Percentiles rank a stretch among this genome's conserved stretches.
phyloP scores from a whole-genome alignment of 345 rosid species.

The Cardiospermum halicacabum region DNA sequence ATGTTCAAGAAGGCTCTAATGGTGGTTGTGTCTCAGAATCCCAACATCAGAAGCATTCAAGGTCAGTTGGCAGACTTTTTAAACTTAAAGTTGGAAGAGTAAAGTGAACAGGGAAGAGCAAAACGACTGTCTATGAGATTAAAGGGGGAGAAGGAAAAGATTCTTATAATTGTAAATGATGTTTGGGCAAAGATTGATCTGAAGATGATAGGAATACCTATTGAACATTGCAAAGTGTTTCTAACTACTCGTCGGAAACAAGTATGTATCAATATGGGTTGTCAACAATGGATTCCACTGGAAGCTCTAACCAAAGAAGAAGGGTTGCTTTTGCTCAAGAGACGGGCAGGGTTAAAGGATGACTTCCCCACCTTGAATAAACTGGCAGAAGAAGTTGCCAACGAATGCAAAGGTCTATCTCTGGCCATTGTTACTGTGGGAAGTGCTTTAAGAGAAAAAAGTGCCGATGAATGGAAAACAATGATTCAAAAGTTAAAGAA shows the following conservation, averaged over 20 bases:
- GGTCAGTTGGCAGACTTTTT: background rate
- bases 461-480: background rate
- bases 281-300: background rate
- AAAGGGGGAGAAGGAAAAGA: too few species aligned
- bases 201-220: too few species aligned
- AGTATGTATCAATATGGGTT: too few species aligned
- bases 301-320: background rate
- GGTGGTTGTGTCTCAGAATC: background rate
- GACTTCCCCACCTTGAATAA: background rate
- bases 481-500: background rate
- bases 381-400: background rate
- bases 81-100: background rate
- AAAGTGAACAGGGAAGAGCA: background rate
- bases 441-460: background rate
- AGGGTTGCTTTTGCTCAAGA: background rate
- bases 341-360: background rate
- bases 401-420: constrained; percentile 6
- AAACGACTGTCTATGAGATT: too few species aligned
- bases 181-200: too few species aligned
- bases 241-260: background rate
- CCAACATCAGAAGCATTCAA: background rate
- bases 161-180: too few species aligned
- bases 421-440: background rate
- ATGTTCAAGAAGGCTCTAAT: constrained; percentile 10
- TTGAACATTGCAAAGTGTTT: too few species aligned